phyloP scores from a whole-genome alignment of 345 rosid genomes.

The Luvunga scandens region DNA sequence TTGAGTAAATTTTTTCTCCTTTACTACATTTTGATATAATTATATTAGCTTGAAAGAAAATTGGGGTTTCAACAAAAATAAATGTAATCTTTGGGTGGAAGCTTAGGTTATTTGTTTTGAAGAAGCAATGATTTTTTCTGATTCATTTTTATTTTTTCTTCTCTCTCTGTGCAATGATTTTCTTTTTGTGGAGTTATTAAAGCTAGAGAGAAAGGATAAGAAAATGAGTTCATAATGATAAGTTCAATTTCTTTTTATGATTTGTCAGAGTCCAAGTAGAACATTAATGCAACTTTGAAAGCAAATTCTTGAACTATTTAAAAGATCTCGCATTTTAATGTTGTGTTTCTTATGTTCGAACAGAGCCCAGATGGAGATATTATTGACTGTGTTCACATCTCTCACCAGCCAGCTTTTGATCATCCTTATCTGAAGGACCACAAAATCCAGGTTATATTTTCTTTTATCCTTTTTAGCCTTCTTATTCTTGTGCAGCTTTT shows the following conservation, averaged over 20 bases:
- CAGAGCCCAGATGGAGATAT: constrained; percentile 83
- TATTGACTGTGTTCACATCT: constrained; percentile 81
- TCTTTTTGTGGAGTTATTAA: constrained; percentile 19
- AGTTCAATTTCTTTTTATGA: not conserved
- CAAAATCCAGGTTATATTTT: constrained; percentile 77
- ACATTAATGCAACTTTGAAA: not conserved
- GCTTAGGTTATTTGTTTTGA: not conserved
- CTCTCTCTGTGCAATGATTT: constrained; percentile 26
- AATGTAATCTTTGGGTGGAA: constrained; percentile 12
- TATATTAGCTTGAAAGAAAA: constrained; percentile 20
- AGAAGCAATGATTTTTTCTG: constrained; percentile 19
- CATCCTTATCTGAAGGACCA: constrained; percentile 95
- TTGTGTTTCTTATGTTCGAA: constrained; percentile 16
- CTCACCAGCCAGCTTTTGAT: constrained; percentile 95
- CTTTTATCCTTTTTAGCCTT: not conserved
- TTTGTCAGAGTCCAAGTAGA: not conserved
- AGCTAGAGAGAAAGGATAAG: not conserved
- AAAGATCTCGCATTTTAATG: not conserved
- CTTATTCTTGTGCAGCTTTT: not conserved
- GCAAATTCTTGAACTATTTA: not conserved
- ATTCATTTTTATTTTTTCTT: constrained; percentile 17
- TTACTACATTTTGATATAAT: constrained; percentile 1
- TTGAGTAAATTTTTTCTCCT: not conserved
- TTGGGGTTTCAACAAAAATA: constrained; percentile 6
- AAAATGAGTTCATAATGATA: constrained; percentile 16